phyloP scores from a whole-genome alignment of 2,329 filamentous ascomycete species.

The Chaetomiaceae sp. region DNA sequence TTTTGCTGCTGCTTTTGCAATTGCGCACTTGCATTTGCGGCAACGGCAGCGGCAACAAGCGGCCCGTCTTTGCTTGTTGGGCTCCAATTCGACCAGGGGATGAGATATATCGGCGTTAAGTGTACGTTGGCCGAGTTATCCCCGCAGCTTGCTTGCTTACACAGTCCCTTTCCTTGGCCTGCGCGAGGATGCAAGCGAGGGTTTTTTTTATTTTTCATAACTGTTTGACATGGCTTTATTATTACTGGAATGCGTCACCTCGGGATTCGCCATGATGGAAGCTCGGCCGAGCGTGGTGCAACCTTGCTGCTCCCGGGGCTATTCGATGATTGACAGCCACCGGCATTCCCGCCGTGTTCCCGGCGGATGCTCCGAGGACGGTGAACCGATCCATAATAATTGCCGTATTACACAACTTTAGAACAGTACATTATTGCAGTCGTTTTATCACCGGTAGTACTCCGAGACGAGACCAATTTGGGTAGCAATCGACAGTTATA shows the following conservation, averaged over 20 bases:
- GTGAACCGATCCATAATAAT: too few relatives aligned
- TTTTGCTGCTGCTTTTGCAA: not conserved
- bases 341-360: constrained; percentile 1
- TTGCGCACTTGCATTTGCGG: not conserved
- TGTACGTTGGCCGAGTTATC: not conserved
- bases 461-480: not conserved
- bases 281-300: not conserved
- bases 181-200: not conserved
- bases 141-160: too few relatives aligned
- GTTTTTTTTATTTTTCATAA: not conserved
- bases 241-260: not conserved
- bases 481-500: too few relatives aligned
- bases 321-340: not conserved
- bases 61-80: too few relatives aligned
- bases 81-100: too few relatives aligned
- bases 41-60: too few relatives aligned
- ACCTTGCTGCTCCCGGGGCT: not conserved
- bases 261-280: not conserved
- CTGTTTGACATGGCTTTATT: too few relatives aligned
- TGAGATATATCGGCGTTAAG: not conserved
- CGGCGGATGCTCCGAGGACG: not conserved
- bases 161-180: too few relatives aligned
- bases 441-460: too few relatives aligned
- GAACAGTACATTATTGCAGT: too few relatives aligned
- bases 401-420: too few relatives aligned